These are phyloP conservation scores for Neurospora cerealis DNA, from an alignment of 495 filamentous ascomycete genomes.

Conservation along the genomic window DNA sequence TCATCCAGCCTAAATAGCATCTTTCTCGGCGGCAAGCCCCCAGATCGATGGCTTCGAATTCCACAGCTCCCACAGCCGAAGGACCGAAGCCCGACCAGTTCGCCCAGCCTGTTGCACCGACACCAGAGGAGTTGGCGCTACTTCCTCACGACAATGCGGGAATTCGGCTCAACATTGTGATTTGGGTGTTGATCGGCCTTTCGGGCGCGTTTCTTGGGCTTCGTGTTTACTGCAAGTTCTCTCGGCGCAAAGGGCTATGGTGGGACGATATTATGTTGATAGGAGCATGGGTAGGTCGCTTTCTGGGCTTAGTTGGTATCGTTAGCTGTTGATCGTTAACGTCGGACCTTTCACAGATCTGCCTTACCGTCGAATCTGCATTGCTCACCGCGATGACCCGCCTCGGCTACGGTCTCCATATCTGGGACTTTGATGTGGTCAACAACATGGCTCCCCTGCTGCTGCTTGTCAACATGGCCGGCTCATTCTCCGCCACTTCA, in stretches of 20 bases:
- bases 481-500: slow-evolving; percentile 13
- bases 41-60: background rate
- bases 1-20: background rate
- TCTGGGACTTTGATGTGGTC: slow-evolving; percentile 9
- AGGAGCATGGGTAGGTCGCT: slow-evolving; percentile 21
- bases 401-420: slow-evolving; percentile 21
- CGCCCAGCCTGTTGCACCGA: background rate
- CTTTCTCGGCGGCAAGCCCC: background rate
- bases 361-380: slow-evolving; percentile 4
- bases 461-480: slow-evolving; percentile 8
- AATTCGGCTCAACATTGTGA: slow-evolving; percentile 11
- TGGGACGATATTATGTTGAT: slow-evolving; percentile 26
- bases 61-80: background rate
- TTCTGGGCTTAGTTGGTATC: background rate
- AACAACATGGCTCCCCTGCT: slow-evolving; percentile 4
- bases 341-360: background rate
- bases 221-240: slow-evolving; percentile 23
- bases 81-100: slow-evolving; percentile 10
- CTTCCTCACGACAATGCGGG: slow-evolving; percentile 19
- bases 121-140: slow-evolving; percentile 3
- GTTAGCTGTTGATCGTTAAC: background rate
- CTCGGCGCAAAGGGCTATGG: slow-evolving; percentile 15
- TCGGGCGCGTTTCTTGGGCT: slow-evolving; percentile 19
- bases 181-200: slow-evolving; percentile 19
- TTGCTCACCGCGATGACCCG: slow-evolving; percentile 13